Evolutionary conservation across 1,284 basidiomycete genomes (phyloP), one percentile per base, ranked within the genome.

Genomic region (Malassezia brasiliensis): DNA sequence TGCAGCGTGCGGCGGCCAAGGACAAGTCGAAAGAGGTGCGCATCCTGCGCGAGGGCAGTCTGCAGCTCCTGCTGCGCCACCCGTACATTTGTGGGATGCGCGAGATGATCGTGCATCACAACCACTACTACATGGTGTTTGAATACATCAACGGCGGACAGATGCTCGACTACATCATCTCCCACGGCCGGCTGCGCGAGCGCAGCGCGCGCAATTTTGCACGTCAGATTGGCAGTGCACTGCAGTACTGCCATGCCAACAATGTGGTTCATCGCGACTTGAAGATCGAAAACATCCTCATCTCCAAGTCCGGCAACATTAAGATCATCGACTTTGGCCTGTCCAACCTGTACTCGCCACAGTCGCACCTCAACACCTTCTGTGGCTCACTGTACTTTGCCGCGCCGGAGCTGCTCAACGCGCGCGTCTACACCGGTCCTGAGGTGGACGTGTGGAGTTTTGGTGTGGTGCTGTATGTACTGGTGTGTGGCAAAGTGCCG

Each of bases 301-400:
- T 99, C 67, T 96, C 90, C 1, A 90, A 94, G 65, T 89, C 88
- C 1, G 93, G 93, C 12, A 96, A 96, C 77, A 96, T 96, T 81
- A 98, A 98, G 80, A 96, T 98, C 61, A 98, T 98, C 76, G 93
- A 98, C 77, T 99, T 98, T 77, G 93, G 93, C 41, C 81, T 99
- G 10, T 96, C 90, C 28, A 99, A 98, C 76, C 81, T 98, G n/a
- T 96, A 85, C 76, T 85, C 93, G 63, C 93, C 94, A 1, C 75
- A 79, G 20, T 75, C 79, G 38, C 87, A 93, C 70, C 83, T 98
- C 0, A 84, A 85, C 28, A 98, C 94, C 0, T 99, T 98, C 75
- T 98, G 93, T 68, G 91, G 93, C 22, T 94, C 88, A 1, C 80
- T 98, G 17, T 99, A 98, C 78, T 98, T 98, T 78, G 91, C 93